A percentile compares a stretch with the other conserved stretches of the same genome.
phyloP scores from a whole-genome alignment of 2,329 filamentous ascomycete genomes.

The Ascochyta clinopodiicola region DNA sequence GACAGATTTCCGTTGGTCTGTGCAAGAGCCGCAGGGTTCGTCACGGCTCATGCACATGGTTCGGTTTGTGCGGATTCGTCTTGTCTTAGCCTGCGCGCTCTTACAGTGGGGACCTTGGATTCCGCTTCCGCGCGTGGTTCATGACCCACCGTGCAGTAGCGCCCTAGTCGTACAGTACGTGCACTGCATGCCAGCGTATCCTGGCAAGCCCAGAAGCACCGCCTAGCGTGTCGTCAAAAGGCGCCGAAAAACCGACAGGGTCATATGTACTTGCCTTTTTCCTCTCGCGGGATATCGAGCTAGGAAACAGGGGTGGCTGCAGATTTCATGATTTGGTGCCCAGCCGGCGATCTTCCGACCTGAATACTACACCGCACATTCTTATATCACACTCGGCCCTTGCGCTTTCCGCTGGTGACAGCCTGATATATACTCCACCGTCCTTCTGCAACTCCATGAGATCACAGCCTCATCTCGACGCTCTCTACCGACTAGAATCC shows the following conservation, averaged over 20 bases:
- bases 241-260: slow-evolving; percentile 30
- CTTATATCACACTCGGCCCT: slow-evolving; percentile 40
- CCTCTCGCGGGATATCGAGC: slow-evolving; percentile 36
- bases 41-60: slow-evolving; percentile 27
- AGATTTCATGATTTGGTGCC: slow-evolving; percentile 38
- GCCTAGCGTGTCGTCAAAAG: slow-evolving; percentile 26
- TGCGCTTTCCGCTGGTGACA: slow-evolving; percentile 31
- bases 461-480: slow-evolving; percentile 22
- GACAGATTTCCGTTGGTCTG: slow-evolving; percentile 25
- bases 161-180: slow-evolving; percentile 20
- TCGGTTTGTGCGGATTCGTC: slow-evolving; percentile 27
- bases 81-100: slow-evolving; percentile 26
- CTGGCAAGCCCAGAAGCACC: slow-evolving; percentile 20
- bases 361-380: slow-evolving; percentile 38
- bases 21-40: slow-evolving; percentile 25
- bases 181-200: slow-evolving; percentile 24
- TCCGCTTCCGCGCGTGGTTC: slow-evolving; percentile 41
- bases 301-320: slow-evolving; percentile 30
- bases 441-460: slow-evolving; percentile 12
- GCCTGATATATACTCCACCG: slow-evolving; percentile 22
- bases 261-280: slow-evolving; percentile 33
- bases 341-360: slow-evolving; percentile 33
- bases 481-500: slow-evolving; percentile 6
- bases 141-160: slow-evolving; percentile 35
- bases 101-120: slow-evolving; percentile 21